Percentiles rank a stretch among this genome's conserved stretches.
phyloP scores from a whole-genome alignment of 2,329 filamentous ascomycete genomes.

The Penicillium hordei region DNA sequence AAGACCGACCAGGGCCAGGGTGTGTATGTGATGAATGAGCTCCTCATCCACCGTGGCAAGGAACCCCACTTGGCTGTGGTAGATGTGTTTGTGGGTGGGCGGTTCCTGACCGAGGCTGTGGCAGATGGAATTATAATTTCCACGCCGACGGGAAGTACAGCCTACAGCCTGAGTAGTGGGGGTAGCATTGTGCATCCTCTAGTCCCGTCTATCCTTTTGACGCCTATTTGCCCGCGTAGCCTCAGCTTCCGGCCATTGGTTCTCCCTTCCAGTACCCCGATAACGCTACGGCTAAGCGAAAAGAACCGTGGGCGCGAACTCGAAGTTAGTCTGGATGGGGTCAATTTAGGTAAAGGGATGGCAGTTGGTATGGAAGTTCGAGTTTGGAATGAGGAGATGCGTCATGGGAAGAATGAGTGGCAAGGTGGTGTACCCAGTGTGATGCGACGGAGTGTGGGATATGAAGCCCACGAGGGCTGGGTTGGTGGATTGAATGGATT shows the following conservation, averaged over 20 bases:
- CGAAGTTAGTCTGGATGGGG: conserved; percentile 77
- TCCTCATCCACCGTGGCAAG: conserved; percentile 86
- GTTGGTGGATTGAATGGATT: conserved; percentile 90
- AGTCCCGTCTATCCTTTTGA: conserved; percentile 83
- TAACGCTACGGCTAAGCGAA: conserved; percentile 77
- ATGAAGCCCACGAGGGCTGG: conserved; percentile 79
- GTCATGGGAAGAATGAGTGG: conserved; percentile 54
- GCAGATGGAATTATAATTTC: conserved; percentile 93
- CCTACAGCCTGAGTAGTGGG: conserved; percentile 89
- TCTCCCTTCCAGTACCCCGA: conserved; percentile 78
- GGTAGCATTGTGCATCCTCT: conserved; percentile 93
- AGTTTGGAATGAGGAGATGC: conserved; percentile 82
- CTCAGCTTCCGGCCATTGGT: conserved; percentile 90
- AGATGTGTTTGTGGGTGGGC: conserved; percentile 83
- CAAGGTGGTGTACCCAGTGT: conserved; percentile 87
- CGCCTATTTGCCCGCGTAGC: conserved; percentile 89
- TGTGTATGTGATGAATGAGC: conserved; percentile 84
- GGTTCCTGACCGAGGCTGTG: conserved; percentile 88
- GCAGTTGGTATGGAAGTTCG: conserved; percentile 78
- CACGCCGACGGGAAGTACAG: conserved; percentile 91
- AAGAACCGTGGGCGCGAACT: conserved; percentile 75
- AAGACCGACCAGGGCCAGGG: conserved; percentile 41
- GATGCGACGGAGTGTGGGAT: conserved; percentile 62
- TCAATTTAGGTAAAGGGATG: conserved; percentile 64
- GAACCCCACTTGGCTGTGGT: conserved; percentile 89